These are phyloP conservation scores for Vinca minor DNA, from an alignment of 257 asterid species.

Conservation along the genomic window DNA sequence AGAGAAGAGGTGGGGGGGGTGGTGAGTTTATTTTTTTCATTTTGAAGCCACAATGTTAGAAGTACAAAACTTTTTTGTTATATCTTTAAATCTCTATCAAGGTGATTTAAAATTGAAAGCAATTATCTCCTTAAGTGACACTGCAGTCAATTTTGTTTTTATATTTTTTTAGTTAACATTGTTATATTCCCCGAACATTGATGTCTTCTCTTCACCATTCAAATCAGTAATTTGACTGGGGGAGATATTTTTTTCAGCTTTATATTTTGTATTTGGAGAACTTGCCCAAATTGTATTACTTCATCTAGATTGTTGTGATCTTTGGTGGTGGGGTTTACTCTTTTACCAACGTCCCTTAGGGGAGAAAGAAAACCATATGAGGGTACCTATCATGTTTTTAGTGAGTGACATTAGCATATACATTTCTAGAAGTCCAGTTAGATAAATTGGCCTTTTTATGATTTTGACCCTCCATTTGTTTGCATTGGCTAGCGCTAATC, in stretches of 20 bases:
- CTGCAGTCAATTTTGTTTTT: too few relatives aligned
- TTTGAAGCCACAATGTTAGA: too few relatives aligned
- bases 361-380: too few relatives aligned
- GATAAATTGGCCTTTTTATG: background rate
- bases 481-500: slow-evolving; percentile 1
- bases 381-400: too few relatives aligned
- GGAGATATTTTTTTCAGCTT: background rate
- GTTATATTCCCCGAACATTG: background rate
- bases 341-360: too few relatives aligned
- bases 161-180: too few relatives aligned
- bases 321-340: background rate
- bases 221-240: background rate
- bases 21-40: too few relatives aligned
- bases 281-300: background rate
- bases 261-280: background rate
- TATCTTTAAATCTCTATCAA: background rate
- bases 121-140: too few relatives aligned
- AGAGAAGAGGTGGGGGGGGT: background rate
- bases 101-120: background rate
- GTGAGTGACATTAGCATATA: background rate
- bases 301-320: background rate
- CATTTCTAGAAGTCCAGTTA: background rate
- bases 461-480: background rate
- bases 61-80: too few relatives aligned
- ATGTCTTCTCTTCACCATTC: background rate